These are phyloP conservation scores for Neurospora hispaniola DNA, from an alignment of 495 filamentous ascomycete genomes.

Conservation along the genomic window DNA sequence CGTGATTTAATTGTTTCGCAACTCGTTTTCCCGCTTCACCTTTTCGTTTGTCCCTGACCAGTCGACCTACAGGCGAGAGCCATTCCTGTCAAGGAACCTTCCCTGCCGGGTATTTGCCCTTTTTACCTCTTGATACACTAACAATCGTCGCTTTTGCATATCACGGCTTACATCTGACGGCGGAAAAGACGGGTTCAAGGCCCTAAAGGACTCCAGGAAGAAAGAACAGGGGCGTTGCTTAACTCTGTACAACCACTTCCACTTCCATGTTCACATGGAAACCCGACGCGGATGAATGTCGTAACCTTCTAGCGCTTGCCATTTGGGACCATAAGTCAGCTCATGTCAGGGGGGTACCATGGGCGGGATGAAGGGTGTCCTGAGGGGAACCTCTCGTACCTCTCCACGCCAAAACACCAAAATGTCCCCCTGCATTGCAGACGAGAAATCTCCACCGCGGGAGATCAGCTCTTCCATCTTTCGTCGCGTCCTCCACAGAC, in stretches of 20 bases:
- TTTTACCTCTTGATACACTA: background rate
- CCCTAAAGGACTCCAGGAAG: background rate
- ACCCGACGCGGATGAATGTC: background rate
- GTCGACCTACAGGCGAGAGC: background rate
- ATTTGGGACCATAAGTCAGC: background rate
- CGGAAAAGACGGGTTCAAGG: background rate
- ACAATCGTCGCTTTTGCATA: background rate
- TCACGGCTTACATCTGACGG: too few species aligned
- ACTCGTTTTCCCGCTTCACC: background rate
- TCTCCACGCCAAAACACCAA: background rate
- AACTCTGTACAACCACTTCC: background rate
- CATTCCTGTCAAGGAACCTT: background rate
- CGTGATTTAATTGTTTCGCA: too few species aligned
- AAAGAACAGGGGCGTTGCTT: background rate
- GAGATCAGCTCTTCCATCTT: background rate
- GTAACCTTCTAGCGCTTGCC: background rate
- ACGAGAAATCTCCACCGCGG: background rate
- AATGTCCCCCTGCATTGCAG: background rate
- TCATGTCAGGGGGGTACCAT: background rate
- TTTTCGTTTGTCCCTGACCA: background rate
- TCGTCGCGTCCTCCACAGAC: background rate
- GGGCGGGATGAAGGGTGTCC: background rate
- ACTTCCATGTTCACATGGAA: background rate
- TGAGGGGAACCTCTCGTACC: background rate
- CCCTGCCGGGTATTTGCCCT: background rate